Evolutionary conservation across 2,329 filamentous ascomycete species (phyloP).

Genomic region (Chrysoporthe deuterocubensis): DNA sequence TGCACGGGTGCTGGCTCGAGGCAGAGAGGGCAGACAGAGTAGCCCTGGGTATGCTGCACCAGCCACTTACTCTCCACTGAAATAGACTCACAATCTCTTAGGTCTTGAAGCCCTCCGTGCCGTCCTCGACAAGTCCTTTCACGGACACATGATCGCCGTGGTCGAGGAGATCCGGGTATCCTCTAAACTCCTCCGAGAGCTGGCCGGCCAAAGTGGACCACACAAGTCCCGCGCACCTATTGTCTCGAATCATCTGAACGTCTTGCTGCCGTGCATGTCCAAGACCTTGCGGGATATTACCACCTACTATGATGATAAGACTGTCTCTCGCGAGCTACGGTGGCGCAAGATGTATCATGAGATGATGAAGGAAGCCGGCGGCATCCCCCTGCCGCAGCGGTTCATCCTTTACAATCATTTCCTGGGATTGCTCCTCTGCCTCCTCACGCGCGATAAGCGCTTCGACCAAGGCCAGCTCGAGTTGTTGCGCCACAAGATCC

Average conservation of each 20-base stretch:
- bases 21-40: constrained; percentile 57
- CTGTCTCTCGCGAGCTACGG: constrained; percentile 50
- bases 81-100: constrained; percentile 18
- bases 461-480: constrained; percentile 63
- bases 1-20: constrained; percentile 59
- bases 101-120: constrained; percentile 54
- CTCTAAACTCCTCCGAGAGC: constrained; percentile 53
- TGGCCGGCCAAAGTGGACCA: constrained; percentile 58
- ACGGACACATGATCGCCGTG: constrained; percentile 52
- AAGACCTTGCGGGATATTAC: constrained; percentile 59
- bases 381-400: constrained; percentile 54
- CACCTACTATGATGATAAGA: constrained; percentile 54
- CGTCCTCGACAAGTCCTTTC: constrained; percentile 48
- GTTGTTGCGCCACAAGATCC: constrained; percentile 50
- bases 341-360: constrained; percentile 64
- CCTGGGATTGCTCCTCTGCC: constrained; percentile 51
- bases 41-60: constrained; percentile 33
- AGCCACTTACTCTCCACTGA: too few species aligned
- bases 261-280: constrained; percentile 60
- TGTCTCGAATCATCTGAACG: constrained; percentile 58
- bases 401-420: constrained; percentile 63
- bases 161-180: constrained; percentile 52
- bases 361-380: constrained; percentile 57
- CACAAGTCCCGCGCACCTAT: constrained; percentile 54
- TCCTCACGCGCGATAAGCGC: constrained; percentile 55